Conservation (phyloP, 192 early-diverging fungal species). For the Umbelopsis sp. region DNA sequence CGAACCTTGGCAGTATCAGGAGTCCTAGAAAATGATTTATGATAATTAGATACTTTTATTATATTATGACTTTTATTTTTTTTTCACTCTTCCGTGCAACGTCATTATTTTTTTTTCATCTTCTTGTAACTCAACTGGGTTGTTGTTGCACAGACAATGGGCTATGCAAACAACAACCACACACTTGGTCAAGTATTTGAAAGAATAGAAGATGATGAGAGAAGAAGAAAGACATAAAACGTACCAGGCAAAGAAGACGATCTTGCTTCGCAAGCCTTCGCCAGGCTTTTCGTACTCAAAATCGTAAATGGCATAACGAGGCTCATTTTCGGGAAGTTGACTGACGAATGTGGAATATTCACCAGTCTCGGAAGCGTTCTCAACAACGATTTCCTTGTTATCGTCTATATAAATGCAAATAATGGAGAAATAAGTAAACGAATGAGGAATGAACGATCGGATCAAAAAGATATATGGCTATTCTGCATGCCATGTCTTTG, state of each 20-base stretch:
- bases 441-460: background rate
- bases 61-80: too few relatives aligned
- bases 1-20: slow-evolving; percentile 78
- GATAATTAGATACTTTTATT: background rate
- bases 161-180: slow-evolving; percentile 1
- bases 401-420: slow-evolving; percentile 37
- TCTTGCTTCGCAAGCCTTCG: slow-evolving; percentile 78
- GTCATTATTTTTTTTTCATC: background rate
- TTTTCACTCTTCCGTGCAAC: slow-evolving; percentile 1
- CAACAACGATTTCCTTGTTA: slow-evolving; percentile 68
- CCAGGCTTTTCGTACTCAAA: slow-evolving; percentile 70
- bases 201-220: slow-evolving; percentile 2
- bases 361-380: slow-evolving; percentile 46
- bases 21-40: slow-evolving; percentile 48
- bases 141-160: slow-evolving; percentile 9
- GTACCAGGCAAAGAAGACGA: slow-evolving; percentile 86
- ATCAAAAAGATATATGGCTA: too few relatives aligned
- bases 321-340: slow-evolving; percentile 62
- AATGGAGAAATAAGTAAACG: background rate
- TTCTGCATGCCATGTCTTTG: too few relatives aligned
- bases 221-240: too few relatives aligned
- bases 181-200: background rate
- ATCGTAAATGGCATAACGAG: slow-evolving; percentile 91
- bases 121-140: background rate
- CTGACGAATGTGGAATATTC: slow-evolving; percentile 72